These are phyloP conservation scores for Debaryomyces robertsiae DNA, from an alignment of 1,139 yeast species.

Conservation along the genomic window DNA sequence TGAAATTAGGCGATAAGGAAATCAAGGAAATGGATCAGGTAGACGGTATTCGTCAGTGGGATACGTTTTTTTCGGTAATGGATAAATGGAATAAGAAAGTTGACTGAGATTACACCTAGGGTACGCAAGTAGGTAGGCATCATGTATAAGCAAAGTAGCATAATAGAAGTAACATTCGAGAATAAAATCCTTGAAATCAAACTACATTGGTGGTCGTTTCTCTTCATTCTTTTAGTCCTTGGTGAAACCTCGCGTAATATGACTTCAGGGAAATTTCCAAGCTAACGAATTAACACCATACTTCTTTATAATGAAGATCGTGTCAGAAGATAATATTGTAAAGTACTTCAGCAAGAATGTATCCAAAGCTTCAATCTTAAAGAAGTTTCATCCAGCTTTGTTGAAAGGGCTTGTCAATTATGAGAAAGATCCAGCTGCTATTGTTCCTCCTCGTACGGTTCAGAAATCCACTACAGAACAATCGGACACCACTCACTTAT, in stretches of 20 bases:
- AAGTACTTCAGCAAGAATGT: conserved; percentile 21
- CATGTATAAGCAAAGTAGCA: neutral
- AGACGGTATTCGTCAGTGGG: conserved; percentile 6
- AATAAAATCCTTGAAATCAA: too few species aligned
- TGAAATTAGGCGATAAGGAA: conserved; percentile 11
- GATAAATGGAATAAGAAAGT: conserved; percentile 7
- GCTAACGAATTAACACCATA: neutral
- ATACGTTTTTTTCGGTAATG: conserved; percentile 9
- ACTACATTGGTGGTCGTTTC: too few species aligned
- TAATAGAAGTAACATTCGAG: too few species aligned
- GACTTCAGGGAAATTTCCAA: too few species aligned
- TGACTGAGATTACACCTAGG: neutral
- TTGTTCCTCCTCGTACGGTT: conserved; percentile 41
- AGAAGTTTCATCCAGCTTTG: conserved; percentile 31
- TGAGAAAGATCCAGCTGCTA: conserved; percentile 23
- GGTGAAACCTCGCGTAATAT: too few species aligned
- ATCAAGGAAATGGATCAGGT: neutral
- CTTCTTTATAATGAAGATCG: conserved; percentile 29
- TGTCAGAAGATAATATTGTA: conserved; percentile 28
- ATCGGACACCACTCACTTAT: conserved; percentile 51
- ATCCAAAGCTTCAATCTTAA: conserved; percentile 22
- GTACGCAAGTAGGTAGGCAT: neutral
- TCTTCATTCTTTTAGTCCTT: too few species aligned
- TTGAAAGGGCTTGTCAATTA: conserved; percentile 26
- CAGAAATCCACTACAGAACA: conserved; percentile 27